phyloP scores from a whole-genome alignment of 495 filamentous ascomycete genomes.

The Usnea hakonensis region DNA sequence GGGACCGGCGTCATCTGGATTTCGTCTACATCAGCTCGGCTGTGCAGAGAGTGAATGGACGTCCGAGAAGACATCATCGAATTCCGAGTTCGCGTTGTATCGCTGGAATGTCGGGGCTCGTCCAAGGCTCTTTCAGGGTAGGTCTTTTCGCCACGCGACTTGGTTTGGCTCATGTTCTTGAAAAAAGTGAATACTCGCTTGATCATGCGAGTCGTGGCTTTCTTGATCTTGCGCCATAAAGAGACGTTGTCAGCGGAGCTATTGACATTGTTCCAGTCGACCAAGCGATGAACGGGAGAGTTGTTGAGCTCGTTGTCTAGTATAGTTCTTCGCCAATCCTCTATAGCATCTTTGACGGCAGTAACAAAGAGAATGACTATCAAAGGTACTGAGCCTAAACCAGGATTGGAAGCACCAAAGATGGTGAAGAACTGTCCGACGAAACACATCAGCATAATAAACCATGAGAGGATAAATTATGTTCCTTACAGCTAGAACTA shows the following conservation, averaged over 20 bases:
- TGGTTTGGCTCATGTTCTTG: constrained; percentile 38
- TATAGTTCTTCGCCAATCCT: constrained; percentile 89
- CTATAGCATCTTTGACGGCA: constrained; percentile 91
- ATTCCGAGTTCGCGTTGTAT: constrained; percentile 52
- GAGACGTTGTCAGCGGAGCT: constrained; percentile 78
- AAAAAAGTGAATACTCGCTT: constrained; percentile 48
- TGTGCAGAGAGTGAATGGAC: constrained; percentile 46
- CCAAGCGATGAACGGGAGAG: constrained; percentile 80
- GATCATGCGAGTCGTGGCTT: constrained; percentile 65
- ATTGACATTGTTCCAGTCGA: constrained; percentile 91
- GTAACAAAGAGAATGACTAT: constrained; percentile 94
- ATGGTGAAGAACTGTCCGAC: constrained; percentile 81
- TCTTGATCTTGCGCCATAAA: constrained; percentile 85
- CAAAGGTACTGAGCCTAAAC: constrained; percentile 79
- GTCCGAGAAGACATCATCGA: constrained; percentile 55
- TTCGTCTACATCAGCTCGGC: constrained; percentile 35
- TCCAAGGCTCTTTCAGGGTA: constrained; percentile 41
- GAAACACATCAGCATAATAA: constrained; percentile 16
- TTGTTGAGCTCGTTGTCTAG: constrained; percentile 96
- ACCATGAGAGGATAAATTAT: not conserved
- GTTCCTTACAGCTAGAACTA: constrained; percentile 79
- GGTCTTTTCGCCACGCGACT: constrained; percentile 32
- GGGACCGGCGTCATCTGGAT: constrained; percentile 97
- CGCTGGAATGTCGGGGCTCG: constrained; percentile 56
- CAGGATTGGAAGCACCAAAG: constrained; percentile 88